Conservation (phyloP, 2,329 filamentous ascomycete species). For the Alternaria dauci region DNA sequence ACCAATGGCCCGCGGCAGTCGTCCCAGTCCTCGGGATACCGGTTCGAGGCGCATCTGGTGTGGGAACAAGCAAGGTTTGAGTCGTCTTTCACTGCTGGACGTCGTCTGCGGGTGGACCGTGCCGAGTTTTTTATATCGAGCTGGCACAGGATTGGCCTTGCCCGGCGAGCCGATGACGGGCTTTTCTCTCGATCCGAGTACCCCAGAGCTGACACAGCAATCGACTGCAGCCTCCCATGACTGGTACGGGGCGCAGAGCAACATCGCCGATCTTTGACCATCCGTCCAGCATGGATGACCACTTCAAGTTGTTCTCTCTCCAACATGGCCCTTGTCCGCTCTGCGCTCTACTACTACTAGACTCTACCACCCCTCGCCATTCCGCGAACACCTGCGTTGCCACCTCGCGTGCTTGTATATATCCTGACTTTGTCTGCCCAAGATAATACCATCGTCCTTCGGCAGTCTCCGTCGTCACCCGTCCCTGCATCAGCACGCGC, state of each 20-base stretch:
- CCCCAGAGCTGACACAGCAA: slow-evolving; percentile 27
- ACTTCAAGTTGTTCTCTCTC: slow-evolving; percentile 23
- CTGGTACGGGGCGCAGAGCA: slow-evolving; percentile 27
- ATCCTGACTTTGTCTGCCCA: slow-evolving; percentile 1
- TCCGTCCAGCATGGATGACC: slow-evolving; percentile 31
- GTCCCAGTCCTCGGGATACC: slow-evolving; percentile 3
- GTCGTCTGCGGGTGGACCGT: slow-evolving; percentile 12
- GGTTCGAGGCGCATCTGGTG: slow-evolving; percentile 11
- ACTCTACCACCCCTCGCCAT: slow-evolving; percentile 7
- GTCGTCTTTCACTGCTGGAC: slow-evolving; percentile 5
- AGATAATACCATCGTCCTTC: background rate
- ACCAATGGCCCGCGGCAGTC: slow-evolving; percentile 4
- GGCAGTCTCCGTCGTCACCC: slow-evolving; percentile 14
- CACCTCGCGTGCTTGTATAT: slow-evolving; percentile 15
- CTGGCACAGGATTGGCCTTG: slow-evolving; percentile 20
- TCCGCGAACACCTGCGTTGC: slow-evolving; percentile 5
- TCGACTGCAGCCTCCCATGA: slow-evolving; percentile 26
- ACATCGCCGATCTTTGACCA: slow-evolving; percentile 33
- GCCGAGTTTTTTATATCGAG: slow-evolving; percentile 14
- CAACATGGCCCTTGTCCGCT: slow-evolving; percentile 15
- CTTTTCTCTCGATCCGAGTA: slow-evolving; percentile 31
- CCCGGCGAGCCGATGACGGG: slow-evolving; percentile 21
- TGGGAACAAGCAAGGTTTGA: slow-evolving; percentile 15
- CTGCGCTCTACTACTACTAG: background rate
- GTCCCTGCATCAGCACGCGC: slow-evolving; percentile 31